These are phyloP conservation scores for Suillus subaureus DNA, from an alignment of 768 basidiomycete species.

Conservation along the genomic window DNA sequence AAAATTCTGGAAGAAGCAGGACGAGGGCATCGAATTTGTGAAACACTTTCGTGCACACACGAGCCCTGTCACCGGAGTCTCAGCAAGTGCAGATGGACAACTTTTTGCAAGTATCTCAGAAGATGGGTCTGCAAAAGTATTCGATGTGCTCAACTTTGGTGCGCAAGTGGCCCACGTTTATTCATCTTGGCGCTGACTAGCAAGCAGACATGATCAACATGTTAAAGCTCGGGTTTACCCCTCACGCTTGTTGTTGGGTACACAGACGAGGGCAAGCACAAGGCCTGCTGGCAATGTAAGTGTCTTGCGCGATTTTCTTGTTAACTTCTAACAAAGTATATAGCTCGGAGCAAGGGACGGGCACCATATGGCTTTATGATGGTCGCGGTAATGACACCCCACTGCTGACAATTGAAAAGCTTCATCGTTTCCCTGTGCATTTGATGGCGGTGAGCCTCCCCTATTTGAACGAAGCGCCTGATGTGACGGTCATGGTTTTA, in stretches of 20 bases:
- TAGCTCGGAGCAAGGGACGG: slow-evolving; percentile 79
- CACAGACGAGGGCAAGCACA: slow-evolving; percentile 88
- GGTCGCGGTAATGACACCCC: slow-evolving; percentile 84
- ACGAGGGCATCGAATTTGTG: slow-evolving; percentile 93
- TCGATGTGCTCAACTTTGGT: slow-evolving; percentile 99
- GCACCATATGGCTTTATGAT: slow-evolving; percentile 87
- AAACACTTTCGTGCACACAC: slow-evolving; percentile 97
- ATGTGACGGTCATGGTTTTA: slow-evolving; percentile 33
- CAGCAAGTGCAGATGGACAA: slow-evolving; percentile 89
- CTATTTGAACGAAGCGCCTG: background rate
- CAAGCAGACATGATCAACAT: slow-evolving; percentile 97
- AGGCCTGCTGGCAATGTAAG: slow-evolving; percentile 85
- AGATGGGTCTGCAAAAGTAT: slow-evolving; percentile 91
- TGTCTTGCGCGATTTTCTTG: slow-evolving; percentile 5
- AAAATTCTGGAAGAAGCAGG: slow-evolving; percentile 99
- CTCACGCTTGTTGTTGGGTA: slow-evolving; percentile 94
- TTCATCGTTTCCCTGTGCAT: slow-evolving; percentile 91
- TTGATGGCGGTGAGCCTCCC: slow-evolving; percentile 73
- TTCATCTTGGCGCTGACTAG: background rate
- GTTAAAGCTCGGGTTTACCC: slow-evolving; percentile 83
- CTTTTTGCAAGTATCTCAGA: slow-evolving; percentile 91
- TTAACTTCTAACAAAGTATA: slow-evolving; percentile 22
- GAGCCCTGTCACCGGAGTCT: slow-evolving; percentile 74
- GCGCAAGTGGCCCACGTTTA: slow-evolving; percentile 29
- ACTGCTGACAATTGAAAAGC: slow-evolving; percentile 69